Base-by-base conservation (phyloP, 2,329 filamentous ascomycete species). In the Aspergillus quadrilineatus region DNA sequence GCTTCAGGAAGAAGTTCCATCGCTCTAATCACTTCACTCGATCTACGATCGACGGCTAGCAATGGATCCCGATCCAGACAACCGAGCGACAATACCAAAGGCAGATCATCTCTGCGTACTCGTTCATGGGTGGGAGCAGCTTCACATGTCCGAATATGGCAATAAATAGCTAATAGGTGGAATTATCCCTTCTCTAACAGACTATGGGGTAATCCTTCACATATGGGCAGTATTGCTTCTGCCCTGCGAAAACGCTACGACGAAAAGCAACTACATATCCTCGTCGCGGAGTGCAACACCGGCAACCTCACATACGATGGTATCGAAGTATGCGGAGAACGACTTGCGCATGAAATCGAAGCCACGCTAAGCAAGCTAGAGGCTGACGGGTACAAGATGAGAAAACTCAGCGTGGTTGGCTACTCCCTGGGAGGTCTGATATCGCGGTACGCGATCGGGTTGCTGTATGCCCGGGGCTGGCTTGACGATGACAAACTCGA, bases 381-480 rank as follows among this genome's bases (percentile, higher is more conserved):
- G 48, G 76, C 76, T 42, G 77, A 80, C 29, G 92, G 91, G 22
- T 84, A 88, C 63, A 82, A 84, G 42, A 88, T 97, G 67, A 87
- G 77, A 47, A 95, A 92, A 75, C 79, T 97, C 61, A 96, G 92
- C 71, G 80, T 97, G 41, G 82, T 93, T 43, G 93, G 93, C 39
- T 97, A 97, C 73, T 96, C 91, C 0, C 80, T 97, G 1, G 93
- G 93, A 45, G 93, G 93, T 0, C 79, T 97, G 6, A 86, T 97
- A 4, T 86, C 90, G 8, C 83, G 93, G 58, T 97, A 96, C 76
- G 89, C 90, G 1, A 82, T 96, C 55, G 93, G 93, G 0, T 77
- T 97, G 66, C 80, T 97, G 3, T 85, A 92, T 65, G 87, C 89
- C 53, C 89, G 89, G 66, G 91, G 92, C 7, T 80, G 90, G 56